phyloP scores from a whole-genome alignment of 208 protist genomes.

The Leishmania tropica region DNA sequence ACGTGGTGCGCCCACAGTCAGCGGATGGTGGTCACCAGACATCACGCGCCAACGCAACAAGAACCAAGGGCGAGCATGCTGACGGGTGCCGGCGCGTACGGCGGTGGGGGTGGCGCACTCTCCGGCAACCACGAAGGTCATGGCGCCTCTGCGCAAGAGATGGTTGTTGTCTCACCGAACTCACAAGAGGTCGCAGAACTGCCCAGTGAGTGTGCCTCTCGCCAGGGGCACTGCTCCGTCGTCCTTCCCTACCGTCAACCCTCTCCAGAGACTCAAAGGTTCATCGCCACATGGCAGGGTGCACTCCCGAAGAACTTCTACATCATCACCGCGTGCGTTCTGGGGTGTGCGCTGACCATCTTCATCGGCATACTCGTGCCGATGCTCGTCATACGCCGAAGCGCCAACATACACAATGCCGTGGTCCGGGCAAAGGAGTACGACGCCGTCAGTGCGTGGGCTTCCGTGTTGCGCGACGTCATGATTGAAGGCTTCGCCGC shows the following conservation, averaged over 20 bases:
- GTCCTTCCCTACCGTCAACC: background rate
- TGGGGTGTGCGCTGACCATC: conserved; percentile 33
- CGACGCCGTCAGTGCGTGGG: conserved; percentile 23
- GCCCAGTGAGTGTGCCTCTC: background rate
- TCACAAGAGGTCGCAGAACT: background rate
- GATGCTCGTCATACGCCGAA: conserved; percentile 32
- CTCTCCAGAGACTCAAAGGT: background rate
- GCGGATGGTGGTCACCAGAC: background rate
- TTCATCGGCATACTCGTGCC: conserved; percentile 37
- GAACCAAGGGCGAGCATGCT: background rate
- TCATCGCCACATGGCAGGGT: background rate
- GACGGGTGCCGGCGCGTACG: background rate
- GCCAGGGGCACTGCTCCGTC: background rate
- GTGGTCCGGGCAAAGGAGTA: conserved; percentile 14
- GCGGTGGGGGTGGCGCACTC: background rate
- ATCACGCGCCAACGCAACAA: background rate
- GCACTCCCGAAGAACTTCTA: conserved; percentile 34
- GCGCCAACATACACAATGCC: background rate
- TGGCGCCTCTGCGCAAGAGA: background rate
- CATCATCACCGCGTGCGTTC: conserved; percentile 27
- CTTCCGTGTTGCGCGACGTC: conserved; percentile 30
- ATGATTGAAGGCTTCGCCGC: conserved; percentile 43
- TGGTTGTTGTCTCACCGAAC: background rate
- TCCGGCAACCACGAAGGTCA: background rate
- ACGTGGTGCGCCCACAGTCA: background rate